Evolutionary conservation across 176 grass and related monocot species (phyloP), one percentile per base, ranked within the genome.

Genomic region (Cymbopogon citratus): DNA sequence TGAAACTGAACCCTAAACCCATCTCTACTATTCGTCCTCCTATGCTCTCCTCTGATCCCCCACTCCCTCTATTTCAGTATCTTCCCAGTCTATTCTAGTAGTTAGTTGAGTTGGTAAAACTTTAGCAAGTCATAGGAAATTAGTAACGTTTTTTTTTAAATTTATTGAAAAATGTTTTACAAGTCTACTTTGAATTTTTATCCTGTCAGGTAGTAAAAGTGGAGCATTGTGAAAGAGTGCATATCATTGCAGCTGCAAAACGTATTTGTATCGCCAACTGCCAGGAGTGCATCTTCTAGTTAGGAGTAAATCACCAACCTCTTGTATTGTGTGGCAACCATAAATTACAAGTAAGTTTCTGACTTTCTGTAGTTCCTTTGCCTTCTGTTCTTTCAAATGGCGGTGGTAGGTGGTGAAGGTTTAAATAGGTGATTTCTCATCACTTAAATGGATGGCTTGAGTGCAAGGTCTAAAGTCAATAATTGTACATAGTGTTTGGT

Each of bases 161-260:
- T 56, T 35, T 12, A 61, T 46, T 80, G 27, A 8, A 36, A 62
- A 27, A 41, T 40, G 38, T 71, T 76, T 75, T 21, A 75, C 40
- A 82, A 76, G 23, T 72, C 54, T 70, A 75, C 3, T 86, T 72
- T 4, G 11, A 23, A 66, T 81, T 73, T 79, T 84, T 18, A 9
- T 86, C 33, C 82, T 79, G 68, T 75, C 83, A 99, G 93, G 87
- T 88, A 82, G 77, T 99, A 73, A 99, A 93, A 75, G 89, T 99
- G 66, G 96, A 99, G 85, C 96, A 99, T 88, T 99, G 93, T 74
- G 91, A 99, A 91, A 95, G 96, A 88, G 89, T 99, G 64, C 93
- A 99, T 71, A 87, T 99, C 79, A 89, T 99, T 34, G 83, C 91
- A 90, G 96, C 96, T 88, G 76, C 96, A 40, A 95, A 95, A 74